Percentiles rank a stretch among this genome's conserved stretches.
These are phyloP conservation scores for Gossypium davidsonii DNA, from an alignment of 441 rosid species.

Conservation along the genomic window DNA sequence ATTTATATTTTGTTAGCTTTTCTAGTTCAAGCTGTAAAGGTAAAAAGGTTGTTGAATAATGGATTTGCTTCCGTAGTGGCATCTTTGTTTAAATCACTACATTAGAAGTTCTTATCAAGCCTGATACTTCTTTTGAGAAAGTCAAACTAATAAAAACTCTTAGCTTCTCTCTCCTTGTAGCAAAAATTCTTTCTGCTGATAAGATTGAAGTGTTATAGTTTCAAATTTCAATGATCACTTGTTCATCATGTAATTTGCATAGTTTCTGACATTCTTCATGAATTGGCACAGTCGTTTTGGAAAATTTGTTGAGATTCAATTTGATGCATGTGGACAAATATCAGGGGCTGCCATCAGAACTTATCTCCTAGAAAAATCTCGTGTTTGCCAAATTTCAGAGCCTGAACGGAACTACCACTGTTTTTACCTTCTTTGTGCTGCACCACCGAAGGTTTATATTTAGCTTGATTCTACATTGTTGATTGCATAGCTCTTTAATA, in stretches of 20 bases:
- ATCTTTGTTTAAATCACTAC: background rate
- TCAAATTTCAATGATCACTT: constrained; percentile 8
- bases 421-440: constrained; percentile 87
- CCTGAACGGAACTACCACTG: constrained; percentile 92
- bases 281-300: constrained; percentile 77
- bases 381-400: constrained; percentile 89
- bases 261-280: constrained; percentile 14
- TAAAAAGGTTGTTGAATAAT: background rate
- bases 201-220: background rate
- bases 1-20: background rate
- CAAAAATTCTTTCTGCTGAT: background rate
- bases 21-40: background rate
- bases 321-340: constrained; percentile 68
- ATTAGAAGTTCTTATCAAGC: background rate
- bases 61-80: background rate
- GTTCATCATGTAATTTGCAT: constrained; percentile 2
- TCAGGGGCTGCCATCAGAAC: constrained; percentile 98
- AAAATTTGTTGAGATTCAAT: constrained; percentile 91
- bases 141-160: background rate
- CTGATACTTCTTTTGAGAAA: background rate
- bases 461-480: constrained; percentile 7
- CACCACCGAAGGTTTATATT: constrained; percentile 60
- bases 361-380: constrained; percentile 89
- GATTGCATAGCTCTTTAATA: constrained; percentile 6
- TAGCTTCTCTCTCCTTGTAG: background rate